Base-by-base conservation (phyloP, 2,329 filamentous ascomycete genomes). In the Calonectria hongkongensis region DNA sequence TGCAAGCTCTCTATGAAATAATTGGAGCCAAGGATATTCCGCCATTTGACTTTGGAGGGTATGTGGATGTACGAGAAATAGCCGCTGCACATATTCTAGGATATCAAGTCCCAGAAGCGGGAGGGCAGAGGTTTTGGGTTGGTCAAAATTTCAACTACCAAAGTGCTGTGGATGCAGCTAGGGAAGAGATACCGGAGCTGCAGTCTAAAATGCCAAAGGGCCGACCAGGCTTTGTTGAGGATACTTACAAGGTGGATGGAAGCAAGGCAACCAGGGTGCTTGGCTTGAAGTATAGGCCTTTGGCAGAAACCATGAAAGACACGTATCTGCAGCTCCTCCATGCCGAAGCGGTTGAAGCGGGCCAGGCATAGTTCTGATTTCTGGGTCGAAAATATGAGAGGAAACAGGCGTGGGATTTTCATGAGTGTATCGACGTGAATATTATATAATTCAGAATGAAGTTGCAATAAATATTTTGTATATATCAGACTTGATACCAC, bases 91-190 rank as follows among this genome's bases (percentile, higher is more conserved):
- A 94, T 75, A 87, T 94, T 18, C 86, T 86, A 33, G 91, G 90
- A 0, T 84, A 89, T 72, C 84, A 90, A 75, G 85, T 89, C 25
- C 85, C 88, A 0, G 88, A 88, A 16, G 91, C 89, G 1, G 90
- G 88, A 0, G 85, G 86, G 58, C 89, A 92, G 83, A 87, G 92
- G 2, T 93, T 94, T 83, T 92, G 92, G 50, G 89, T 90, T 0
- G 88, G 88, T 0, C 90, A 89, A 0, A 86, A 89, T 77, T 94
- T 92, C 66, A 93, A 93, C 80, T 88, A 89, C 78, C 85, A 88
- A 78, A 88, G 93, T 43, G 87, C 86, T 0, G 73, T 79, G 5
- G 86, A 91, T 64, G 86, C 90, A 47, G 87, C 94, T 60, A 83
- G 86, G 66, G 88, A 89, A 76, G 83, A 88, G 71, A 91, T 90